A percentile compares a stretch with the other conserved stretches of the same genome.
Evolutionary conservation across 345 rosid species (phyloP).

Genomic region (Fremontodendron californicum): DNA sequence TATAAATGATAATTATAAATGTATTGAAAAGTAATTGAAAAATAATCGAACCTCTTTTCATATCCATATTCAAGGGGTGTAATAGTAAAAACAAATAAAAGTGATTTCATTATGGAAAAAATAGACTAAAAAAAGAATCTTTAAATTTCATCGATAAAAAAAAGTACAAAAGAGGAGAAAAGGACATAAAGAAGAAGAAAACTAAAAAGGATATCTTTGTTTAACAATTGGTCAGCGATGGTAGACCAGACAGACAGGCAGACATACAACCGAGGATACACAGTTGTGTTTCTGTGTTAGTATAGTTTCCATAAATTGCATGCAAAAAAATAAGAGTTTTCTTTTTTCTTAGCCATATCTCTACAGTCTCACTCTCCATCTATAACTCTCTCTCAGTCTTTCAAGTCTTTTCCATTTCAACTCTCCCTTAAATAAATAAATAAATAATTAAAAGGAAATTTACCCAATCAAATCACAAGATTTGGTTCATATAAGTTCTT

Average conservation of each 20-base stretch:
- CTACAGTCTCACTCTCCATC: slow-evolving; percentile 10
- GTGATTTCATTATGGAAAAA: no score
- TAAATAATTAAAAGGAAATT: no score
- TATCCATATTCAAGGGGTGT: no score
- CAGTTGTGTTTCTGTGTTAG: not conserved
- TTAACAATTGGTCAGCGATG: not conserved
- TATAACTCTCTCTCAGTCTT: not conserved
- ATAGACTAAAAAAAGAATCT: no score
- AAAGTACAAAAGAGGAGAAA: not conserved
- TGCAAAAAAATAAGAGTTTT: slow-evolving; percentile 14
- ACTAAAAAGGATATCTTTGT: not conserved
- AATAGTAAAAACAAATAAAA: no score
- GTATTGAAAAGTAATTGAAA: no score
- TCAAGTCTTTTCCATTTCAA: not conserved
- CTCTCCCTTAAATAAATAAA: no score
- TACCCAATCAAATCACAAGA: not conserved
- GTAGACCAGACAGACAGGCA: not conserved
- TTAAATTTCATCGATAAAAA: no score
- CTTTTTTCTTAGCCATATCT: not conserved
- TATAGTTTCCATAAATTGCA: slow-evolving; percentile 36
- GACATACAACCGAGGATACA: not conserved
- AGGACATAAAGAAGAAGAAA: not conserved
- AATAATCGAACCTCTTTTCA: no score
- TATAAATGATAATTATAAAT: no score
- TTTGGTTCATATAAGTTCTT: not conserved